Evolutionary conservation across 495 filamentous ascomycete species (phyloP), one percentile per base, ranked within the genome.

Genomic region (Xeromyces bisporus): DNA sequence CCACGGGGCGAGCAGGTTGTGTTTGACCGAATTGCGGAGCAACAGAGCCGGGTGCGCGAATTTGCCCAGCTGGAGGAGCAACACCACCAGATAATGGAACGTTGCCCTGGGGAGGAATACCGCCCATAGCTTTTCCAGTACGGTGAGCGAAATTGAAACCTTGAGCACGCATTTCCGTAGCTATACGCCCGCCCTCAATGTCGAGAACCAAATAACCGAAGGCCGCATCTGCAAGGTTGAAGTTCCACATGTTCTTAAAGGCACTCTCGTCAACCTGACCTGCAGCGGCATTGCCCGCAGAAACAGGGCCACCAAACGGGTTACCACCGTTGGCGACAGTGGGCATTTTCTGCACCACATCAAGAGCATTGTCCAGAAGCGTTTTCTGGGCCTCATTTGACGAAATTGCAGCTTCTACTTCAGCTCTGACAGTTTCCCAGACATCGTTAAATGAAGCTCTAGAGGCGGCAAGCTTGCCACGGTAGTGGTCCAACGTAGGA

Each of bases 161-260:
- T 49, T 96, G 89, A 8, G 89, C 91, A 38, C 83, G 71, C 87
- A 96, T 99, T 55, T 96, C 89, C 0, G 89, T 96, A 7, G 84
- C 89, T 42, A 99, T 99, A 25, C 91, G 68, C 14, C 89, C 89
- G 45, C 75, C 75, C 46, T 96, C 86, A 26, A 99, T 72, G 43
- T 99, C 89, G 35, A 99, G 59, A 10, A 96, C 85, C 30, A 99
- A 63, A 65, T 79, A 96, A 27, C 89, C 89, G 50, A 93, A 99
- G 8, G 89, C 91, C 21, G 89, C 89, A 59, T 99, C 89, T 13
- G 89, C 89, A 29, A 99, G 57, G 51, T 99, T 99, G 61, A 99
- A 99, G 58, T 99, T 99, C 89, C 89, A 99, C 91, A 96, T 96
- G 45, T 99, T 99, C 65, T 99, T 99, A 65, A 99, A 99, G 0